Conservation (phyloP, 768 basidiomycete species). For the Cyclocybe cylindracea region DNA sequence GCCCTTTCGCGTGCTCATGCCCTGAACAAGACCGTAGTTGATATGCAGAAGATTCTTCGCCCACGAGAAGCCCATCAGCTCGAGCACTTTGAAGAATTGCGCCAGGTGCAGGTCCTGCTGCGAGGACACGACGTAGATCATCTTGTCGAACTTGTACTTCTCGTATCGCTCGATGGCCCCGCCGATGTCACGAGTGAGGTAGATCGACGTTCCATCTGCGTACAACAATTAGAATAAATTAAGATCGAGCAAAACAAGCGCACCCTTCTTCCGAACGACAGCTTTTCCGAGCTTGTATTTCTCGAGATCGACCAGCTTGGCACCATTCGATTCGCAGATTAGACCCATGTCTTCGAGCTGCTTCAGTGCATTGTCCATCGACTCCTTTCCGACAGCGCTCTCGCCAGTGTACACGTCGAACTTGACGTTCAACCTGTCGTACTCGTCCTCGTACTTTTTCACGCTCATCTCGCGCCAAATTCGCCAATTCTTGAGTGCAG, state of each 20-base stretch:
- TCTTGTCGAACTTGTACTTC: conserved; percentile 83
- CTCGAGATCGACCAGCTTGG: conserved; percentile 84
- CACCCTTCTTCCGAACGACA: conserved; percentile 84
- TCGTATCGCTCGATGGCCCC: conserved; percentile 92
- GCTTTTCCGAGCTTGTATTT: conserved; percentile 92
- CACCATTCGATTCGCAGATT: conserved; percentile 76
- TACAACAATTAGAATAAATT: not conserved
- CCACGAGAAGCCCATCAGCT: conserved; percentile 89
- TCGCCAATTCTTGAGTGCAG: conserved; percentile 84
- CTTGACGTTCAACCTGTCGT: conserved; percentile 83
- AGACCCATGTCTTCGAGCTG: conserved; percentile 71
- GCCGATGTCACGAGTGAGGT: conserved; percentile 93
- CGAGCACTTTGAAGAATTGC: conserved; percentile 93
- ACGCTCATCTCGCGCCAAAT: conserved; percentile 92
- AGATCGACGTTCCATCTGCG: conserved; percentile 90
- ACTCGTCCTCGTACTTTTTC: conserved; percentile 86
- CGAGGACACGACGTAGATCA: conserved; percentile 92
- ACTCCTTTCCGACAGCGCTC: conserved; percentile 72
- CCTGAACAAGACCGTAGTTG: conserved; percentile 89
- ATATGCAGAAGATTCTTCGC: conserved; percentile 82
- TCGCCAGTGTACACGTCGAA: conserved; percentile 95
- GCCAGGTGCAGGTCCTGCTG: conserved; percentile 86
- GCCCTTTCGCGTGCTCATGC: conserved; percentile 94
- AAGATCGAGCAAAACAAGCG: conserved; percentile 12
- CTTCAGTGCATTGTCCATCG: conserved; percentile 72